Conservation (phyloP, 2,329 filamentous ascomycete species). For the Onygenales sp. region DNA sequence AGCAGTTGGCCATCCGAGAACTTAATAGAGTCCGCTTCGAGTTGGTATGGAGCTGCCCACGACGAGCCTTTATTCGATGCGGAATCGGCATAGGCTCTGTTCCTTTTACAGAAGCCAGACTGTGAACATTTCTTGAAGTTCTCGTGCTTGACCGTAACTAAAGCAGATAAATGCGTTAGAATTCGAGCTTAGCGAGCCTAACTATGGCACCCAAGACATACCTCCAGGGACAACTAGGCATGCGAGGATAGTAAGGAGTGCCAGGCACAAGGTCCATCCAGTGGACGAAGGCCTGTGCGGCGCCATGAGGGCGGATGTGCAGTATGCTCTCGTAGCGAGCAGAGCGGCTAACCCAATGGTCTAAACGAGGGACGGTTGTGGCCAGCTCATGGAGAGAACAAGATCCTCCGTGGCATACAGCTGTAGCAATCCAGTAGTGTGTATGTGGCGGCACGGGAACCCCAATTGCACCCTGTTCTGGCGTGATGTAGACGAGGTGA, state of each 20-base stretch:
- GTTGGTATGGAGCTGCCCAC: slow-evolving; percentile 73
- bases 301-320: slow-evolving; percentile 7
- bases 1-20: slow-evolving; percentile 74
- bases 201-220: slow-evolving; percentile 30
- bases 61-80: slow-evolving; percentile 54
- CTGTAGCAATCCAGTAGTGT: background rate
- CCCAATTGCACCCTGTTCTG: background rate
- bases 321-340: background rate
- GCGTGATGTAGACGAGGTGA: background rate
- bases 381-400: background rate
- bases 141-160: slow-evolving; percentile 83
- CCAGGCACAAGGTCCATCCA: slow-evolving; percentile 57
- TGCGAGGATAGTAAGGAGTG: slow-evolving; percentile 49
- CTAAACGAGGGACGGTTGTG: background rate
- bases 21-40: slow-evolving; percentile 60
- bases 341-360: background rate
- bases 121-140: slow-evolving; percentile 97
- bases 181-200: background rate
- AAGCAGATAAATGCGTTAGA: slow-evolving; percentile 2
- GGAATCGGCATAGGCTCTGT: slow-evolving; percentile 77
- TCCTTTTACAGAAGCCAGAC: slow-evolving; percentile 94
- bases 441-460: background rate
- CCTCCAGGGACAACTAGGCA: slow-evolving; percentile 56
- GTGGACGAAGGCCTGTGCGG: slow-evolving; percentile 38
- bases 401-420: background rate